These are phyloP conservation scores for Pseudoperonospora humuli DNA, from an alignment of 352 stramenopile genomes.

Conservation along the genomic window DNA sequence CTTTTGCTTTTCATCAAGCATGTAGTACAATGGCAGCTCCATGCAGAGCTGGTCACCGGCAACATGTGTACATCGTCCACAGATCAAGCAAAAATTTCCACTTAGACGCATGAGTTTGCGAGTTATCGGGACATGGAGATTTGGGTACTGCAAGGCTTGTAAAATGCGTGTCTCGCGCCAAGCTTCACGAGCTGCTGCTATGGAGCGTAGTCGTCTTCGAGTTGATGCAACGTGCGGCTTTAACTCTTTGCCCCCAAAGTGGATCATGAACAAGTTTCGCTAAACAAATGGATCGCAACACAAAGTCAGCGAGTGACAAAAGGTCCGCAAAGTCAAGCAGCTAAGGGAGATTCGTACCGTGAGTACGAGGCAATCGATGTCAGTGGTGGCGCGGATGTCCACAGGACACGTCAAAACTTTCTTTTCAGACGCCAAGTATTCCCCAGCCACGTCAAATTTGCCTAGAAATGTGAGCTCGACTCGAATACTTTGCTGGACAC, in stretches of 20 bases:
- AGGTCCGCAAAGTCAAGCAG: too few relatives aligned
- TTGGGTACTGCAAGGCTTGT: constrained; percentile 60
- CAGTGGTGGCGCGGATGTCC: constrained; percentile 52
- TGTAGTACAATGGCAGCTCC: constrained; percentile 57
- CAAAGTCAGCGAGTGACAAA: constrained; percentile 5
- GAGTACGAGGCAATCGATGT: constrained; percentile 67
- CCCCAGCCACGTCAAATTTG: constrained; percentile 74
- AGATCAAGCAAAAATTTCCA: constrained; percentile 72
- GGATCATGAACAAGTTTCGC: constrained; percentile 69
- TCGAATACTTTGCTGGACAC: constrained; percentile 59
- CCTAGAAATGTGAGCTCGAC: constrained; percentile 73
- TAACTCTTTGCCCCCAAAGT: constrained; percentile 57
- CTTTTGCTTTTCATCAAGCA: constrained; percentile 59
- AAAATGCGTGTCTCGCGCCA: constrained; percentile 73
- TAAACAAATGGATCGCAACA: too few relatives aligned
- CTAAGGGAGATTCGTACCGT: too few relatives aligned
- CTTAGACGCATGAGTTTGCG: constrained; percentile 81
- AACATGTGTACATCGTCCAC: constrained; percentile 56
- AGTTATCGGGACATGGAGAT: constrained; percentile 64
- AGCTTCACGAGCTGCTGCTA: constrained; percentile 47
- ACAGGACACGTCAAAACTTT: constrained; percentile 57
- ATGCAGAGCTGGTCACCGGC: constrained; percentile 77
- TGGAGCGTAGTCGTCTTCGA: constrained; percentile 35
- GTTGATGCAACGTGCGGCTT: too few relatives aligned
- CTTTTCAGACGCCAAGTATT: constrained; percentile 70